phyloP scores from a whole-genome alignment of 805 yeast genomes.

The Vanderwaltozyma verrucispora region DNA sequence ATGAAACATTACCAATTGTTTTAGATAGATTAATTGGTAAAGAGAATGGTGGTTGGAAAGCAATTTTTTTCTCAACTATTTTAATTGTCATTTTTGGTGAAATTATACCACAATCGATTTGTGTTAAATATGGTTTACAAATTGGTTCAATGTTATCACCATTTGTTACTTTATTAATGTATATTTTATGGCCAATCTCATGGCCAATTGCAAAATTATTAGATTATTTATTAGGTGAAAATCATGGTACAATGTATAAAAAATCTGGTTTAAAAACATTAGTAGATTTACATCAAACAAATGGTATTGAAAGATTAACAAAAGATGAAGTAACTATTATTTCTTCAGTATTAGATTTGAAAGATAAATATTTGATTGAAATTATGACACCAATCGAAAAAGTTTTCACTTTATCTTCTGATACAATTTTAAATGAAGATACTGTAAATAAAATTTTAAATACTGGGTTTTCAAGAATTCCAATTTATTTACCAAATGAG shows the following conservation, averaged over 20 bases:
- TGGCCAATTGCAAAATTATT: constrained; percentile 78
- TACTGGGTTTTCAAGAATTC: constrained; percentile 92
- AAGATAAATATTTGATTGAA: constrained; percentile 75
- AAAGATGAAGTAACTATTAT: constrained; percentile 95
- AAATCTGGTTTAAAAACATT: constrained; percentile 87
- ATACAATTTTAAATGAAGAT: constrained; percentile 68
- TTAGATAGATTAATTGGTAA: constrained; percentile 77
- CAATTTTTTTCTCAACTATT: constrained; percentile 87
- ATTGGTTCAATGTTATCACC: constrained; percentile 89
- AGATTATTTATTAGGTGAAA: constrained; percentile 82
- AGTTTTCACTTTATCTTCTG: constrained; percentile 81
- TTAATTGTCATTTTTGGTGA: constrained; percentile 93
- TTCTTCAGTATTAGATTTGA: constrained; percentile 84
- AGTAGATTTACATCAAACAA: constrained; percentile 84
- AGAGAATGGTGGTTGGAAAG: constrained; percentile 79
- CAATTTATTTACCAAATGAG: constrained; percentile 83
- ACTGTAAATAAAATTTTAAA: constrained; percentile 84
- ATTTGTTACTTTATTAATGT: constrained; percentile 77
- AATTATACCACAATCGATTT: constrained; percentile 87
- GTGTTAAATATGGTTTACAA: constrained; percentile 86
- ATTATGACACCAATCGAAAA: constrained; percentile 94
- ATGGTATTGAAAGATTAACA: constrained; percentile 90
- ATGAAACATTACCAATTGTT: constrained; percentile 90
- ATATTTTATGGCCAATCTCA: constrained; percentile 82
- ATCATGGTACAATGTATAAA: constrained; percentile 90